Evolutionary conservation across 2,329 filamentous ascomycete species (phyloP), one percentile per base, ranked within the genome.

Genomic region (Verticillium zaregamsianum): DNA sequence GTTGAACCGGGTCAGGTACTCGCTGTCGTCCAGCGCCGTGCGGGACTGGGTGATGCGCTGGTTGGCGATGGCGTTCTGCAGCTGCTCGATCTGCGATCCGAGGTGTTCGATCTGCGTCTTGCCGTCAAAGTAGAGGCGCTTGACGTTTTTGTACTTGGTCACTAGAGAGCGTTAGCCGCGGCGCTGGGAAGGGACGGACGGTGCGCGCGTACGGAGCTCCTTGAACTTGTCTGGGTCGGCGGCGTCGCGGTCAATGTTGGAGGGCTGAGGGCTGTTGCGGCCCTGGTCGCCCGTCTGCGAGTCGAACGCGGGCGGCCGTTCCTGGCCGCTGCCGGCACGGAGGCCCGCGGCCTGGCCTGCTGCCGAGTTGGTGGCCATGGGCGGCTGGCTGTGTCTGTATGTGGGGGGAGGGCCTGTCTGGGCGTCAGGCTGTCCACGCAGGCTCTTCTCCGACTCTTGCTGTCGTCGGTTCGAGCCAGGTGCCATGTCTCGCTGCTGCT

Each of bases 11-110:
- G 90, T 93, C 40, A 87, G 82, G 73, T 99, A 99, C 80, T 98
- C 94, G 74, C 87, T 96, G 73, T 99, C 95, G 72, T 99, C 95
- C 59, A 97, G 88, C 2, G 93, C 92, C 1, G 94, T 98, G 64
- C 93, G 90, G 25, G 94, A 98, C 72, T 96, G 90, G 3, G 95
- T 95, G 74, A 99, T 89, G 62, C 94, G 90, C 76, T 98, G 95
- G 75, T 97, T 95, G 62, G 95, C 95, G 59, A 99, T 86, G n/a
- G 93, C 95, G 74, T 99, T 98, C 74, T 99, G 95, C 20, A 99
- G 83, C 69, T 95, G 90, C 74, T 97, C 94, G 28, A 98, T 91
- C 75, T 97, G 93, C 20, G 88, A 84, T 67, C 89, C 90, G 69
- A 96, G 90, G 69, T 90, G 87, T 70, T 97, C 93, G 60, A 98